A percentile compares a stretch with the other conserved stretches of the same genome.
Conservation (phyloP, 345 rosid genomes). For the Passiflora organensis region DNA sequence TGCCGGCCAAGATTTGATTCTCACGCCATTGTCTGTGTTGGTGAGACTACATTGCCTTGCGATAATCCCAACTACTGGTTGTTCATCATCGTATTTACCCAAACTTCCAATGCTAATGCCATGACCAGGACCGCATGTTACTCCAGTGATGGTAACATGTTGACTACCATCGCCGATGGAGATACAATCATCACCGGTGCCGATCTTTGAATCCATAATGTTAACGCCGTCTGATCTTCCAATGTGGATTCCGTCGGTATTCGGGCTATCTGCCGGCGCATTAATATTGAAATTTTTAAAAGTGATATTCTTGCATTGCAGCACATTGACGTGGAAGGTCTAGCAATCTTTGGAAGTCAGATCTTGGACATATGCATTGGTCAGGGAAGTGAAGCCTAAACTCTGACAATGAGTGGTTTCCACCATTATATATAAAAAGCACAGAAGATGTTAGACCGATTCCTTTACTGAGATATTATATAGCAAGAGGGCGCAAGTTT, state of each 20-base stretch:
- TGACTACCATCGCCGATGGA: background rate
- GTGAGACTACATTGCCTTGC: background rate
- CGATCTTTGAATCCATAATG: too few relatives aligned
- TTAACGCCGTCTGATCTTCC: background rate
- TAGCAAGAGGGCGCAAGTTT: too few relatives aligned
- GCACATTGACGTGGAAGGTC: background rate
- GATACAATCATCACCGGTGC: too few relatives aligned
- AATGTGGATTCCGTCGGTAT: constrained; percentile 1
- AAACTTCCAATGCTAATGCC: constrained; percentile 7
- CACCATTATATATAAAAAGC: background rate
- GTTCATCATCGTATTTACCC: background rate
- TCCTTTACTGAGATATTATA: too few relatives aligned
- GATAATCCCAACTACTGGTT: background rate
- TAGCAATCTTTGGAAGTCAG: background rate
- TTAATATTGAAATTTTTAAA: background rate
- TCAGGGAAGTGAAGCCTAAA: background rate
- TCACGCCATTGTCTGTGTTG: background rate
- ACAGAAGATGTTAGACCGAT: too few relatives aligned
- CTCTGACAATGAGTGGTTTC: background rate
- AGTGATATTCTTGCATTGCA: too few relatives aligned
- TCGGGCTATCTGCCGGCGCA: background rate
- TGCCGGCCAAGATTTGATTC: constrained; percentile 3
- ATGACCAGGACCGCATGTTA: too few relatives aligned
- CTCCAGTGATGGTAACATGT: background rate
- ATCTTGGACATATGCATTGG: background rate